Evolutionary conservation across 73 alveolate species (phyloP).

Genomic region (Tetrahymena elliotti): DNA sequence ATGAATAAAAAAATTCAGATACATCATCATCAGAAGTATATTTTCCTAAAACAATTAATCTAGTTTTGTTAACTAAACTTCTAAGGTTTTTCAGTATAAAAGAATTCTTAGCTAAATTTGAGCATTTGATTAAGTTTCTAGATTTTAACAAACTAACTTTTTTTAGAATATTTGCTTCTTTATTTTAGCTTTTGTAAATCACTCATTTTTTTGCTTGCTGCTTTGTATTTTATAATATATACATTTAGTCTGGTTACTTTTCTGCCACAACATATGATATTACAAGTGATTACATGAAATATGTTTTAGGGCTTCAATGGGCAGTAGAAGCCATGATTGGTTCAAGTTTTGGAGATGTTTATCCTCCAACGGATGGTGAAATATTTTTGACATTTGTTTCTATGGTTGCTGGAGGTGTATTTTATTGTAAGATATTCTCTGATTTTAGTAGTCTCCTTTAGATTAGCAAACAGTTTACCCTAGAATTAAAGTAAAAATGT

Average conservation of each 20-base stretch:
- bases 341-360: not conserved
- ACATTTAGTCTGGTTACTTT: not conserved
- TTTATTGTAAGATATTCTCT: not conserved
- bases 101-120: not conserved
- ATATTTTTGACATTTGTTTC: not conserved
- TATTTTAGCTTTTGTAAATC: not conserved
- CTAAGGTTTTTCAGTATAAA: not conserved
- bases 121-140: not conserved
- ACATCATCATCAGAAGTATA: not conserved
- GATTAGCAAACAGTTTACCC: not conserved
- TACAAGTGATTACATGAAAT: not conserved
- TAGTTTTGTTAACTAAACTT: not conserved
- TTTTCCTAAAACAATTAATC: not conserved
- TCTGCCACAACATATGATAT: not conserved
- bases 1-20: not conserved
- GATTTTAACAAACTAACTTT: not conserved
- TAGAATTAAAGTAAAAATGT: not conserved
- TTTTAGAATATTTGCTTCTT: not conserved
- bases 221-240: not conserved
- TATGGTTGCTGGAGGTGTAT: not conserved
- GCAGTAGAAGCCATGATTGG: not conserved
- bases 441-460: not conserved
- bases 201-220: not conserved
- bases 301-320: not conserved
- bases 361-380: not conserved